Conservation (phyloP, 148 eudicot genomes). For the Pouteria glomerata region DNA sequence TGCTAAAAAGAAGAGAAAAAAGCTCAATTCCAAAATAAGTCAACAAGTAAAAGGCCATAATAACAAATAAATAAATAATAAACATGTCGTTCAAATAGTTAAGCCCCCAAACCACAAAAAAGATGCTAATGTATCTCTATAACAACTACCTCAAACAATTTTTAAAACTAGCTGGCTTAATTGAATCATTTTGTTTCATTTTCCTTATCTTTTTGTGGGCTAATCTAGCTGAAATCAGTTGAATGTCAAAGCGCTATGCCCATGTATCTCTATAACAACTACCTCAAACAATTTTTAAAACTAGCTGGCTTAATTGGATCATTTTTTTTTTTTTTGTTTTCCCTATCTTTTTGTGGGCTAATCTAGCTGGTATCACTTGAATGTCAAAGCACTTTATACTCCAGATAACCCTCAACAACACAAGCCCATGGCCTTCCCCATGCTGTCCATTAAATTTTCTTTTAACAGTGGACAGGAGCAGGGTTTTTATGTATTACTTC, state of each 20-base stretch:
- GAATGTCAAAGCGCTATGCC: not conserved
- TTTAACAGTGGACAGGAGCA: not conserved
- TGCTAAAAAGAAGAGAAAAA: conserved; percentile 40
- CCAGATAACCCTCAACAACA: not conserved
- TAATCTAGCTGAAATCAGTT: not conserved
- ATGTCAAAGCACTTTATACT: not conserved
- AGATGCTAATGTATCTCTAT: not conserved
- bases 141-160: not conserved
- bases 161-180: not conserved
- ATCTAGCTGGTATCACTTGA: not conserved
- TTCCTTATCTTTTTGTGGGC: too few relatives aligned
- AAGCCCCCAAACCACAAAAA: not conserved
- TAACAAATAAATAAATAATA: not conserved
- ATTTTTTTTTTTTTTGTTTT: not conserved
- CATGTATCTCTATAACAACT: not conserved
- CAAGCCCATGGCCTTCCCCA: not conserved
- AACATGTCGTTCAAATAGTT: not conserved
- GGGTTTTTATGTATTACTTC: too few relatives aligned
- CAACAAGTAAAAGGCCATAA: not conserved
- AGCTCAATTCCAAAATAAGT: not conserved
- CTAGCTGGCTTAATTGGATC: not conserved
- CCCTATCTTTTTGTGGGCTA: too few relatives aligned
- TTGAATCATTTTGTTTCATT: not conserved
- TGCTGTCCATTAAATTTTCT: not conserved
- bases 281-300: not conserved